These are phyloP conservation scores for Lepiota brunneoincarnata DNA, from an alignment of 768 basidiomycete genomes.

Conservation along the genomic window DNA sequence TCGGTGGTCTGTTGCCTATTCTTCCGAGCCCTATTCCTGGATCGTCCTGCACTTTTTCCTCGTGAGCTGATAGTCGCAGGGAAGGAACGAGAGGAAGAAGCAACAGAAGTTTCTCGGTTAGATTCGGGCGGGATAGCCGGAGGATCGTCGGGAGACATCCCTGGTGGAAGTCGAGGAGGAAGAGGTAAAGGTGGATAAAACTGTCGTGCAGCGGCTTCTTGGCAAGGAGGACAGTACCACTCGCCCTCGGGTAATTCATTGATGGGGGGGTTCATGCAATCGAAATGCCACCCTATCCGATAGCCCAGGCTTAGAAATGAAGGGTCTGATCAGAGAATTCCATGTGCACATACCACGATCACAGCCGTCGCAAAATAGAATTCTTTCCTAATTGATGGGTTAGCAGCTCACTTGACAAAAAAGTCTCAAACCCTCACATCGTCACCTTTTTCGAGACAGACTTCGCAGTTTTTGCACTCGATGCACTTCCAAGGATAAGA, in stretches of 20 bases:
- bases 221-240: slow-evolving; percentile 75
- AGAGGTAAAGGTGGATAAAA: slow-evolving; percentile 9
- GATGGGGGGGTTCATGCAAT: slow-evolving; percentile 74
- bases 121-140: slow-evolving; percentile 12
- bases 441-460: slow-evolving; percentile 82
- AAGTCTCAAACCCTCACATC: slow-evolving; percentile 58
- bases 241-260: slow-evolving; percentile 67
- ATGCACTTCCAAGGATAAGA: slow-evolving; percentile 85
- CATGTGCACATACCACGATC: slow-evolving; percentile 65
- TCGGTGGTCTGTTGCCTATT: slow-evolving; percentile 24
- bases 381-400: slow-evolving; percentile 50
- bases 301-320: slow-evolving; percentile 4
- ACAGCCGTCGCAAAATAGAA: slow-evolving; percentile 92
- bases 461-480: slow-evolving; percentile 91
- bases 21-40: slow-evolving; percentile 1
- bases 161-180: slow-evolving; percentile 8
- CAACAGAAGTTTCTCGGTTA: slow-evolving; percentile 23
- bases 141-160: slow-evolving; percentile 13
- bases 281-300: slow-evolving; percentile 75
- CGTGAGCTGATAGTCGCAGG: slow-evolving; percentile 13
- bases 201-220: slow-evolving; percentile 22
- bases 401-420: slow-evolving; percentile 10
- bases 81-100: slow-evolving; percentile 30
- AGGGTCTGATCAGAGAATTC: slow-evolving; percentile 6
- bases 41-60: slow-evolving; percentile 20